Evolutionary conservation across 108 stramenopile genomes (phyloP), one percentile per base, ranked within the genome.

Genomic region (Fragilariopsis cylindrus): DNA sequence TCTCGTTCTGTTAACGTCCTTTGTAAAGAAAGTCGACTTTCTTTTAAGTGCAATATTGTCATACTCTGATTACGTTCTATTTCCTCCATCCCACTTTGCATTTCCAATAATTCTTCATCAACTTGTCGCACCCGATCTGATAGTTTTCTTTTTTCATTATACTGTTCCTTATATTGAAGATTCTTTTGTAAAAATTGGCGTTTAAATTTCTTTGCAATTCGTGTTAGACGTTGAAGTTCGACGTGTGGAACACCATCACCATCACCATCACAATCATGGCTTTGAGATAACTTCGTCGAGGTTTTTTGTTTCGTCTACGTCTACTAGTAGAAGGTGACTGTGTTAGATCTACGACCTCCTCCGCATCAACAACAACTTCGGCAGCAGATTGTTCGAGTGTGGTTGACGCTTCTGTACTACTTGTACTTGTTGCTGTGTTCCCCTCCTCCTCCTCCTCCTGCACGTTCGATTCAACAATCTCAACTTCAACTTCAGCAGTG

Each of bases 161-260:
- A 48, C 12, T 68, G 67, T 68, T 68, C 49, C 49, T 68, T 68
- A 48, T 52, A 50, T 19, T 68, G 19, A 39, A 9, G 39, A 30
- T 16, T 48, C 19, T 50, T 68, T 68, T 68, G 67, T n/a, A 68
- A 44, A 48, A 13, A 68, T 21, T 52, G 67, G 18, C 39, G 18
- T 18, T 68, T 68, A 48, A 50, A 52, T 21, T 68, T 48, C 19
- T 68, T 68, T 8, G 67, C 67, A 18, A 68, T n/a, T 5, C 49
- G 48, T n/a, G 67, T 19, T 18, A 68, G 39, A 45, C 46, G 44
- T 13, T 18, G 49, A 1, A 50, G n/a, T 5, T 68, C 5, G 19
- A 45, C 13, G 50, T 9, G 30, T 30, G 30, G 30, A 30, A 30
- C 30, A 30, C 30, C 8, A n/a, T 63, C 62, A 13, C 11, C 7